phyloP scores from a whole-genome alignment of 495 filamentous ascomycete genomes.

The Penicillium cataractarum region DNA sequence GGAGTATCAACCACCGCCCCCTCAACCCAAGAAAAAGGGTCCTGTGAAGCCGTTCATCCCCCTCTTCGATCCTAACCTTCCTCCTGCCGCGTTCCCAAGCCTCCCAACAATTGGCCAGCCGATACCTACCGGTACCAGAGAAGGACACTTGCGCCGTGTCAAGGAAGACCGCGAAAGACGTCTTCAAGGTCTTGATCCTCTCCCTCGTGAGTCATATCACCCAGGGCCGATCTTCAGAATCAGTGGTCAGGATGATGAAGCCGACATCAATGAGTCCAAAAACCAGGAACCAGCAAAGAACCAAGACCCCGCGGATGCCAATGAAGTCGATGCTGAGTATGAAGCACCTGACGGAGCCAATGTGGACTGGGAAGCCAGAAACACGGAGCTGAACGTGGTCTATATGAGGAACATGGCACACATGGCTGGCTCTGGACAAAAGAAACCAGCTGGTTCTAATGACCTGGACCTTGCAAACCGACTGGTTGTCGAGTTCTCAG shows the following conservation, averaged over 20 bases:
- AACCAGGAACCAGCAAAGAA: not conserved
- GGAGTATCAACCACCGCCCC: not conserved
- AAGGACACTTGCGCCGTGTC: slow-evolving; percentile 3
- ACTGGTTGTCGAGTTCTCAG: slow-evolving; percentile 13
- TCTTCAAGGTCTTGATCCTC: slow-evolving; percentile 14
- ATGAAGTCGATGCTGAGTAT: not conserved
- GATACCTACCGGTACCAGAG: not conserved
- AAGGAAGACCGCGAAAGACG: slow-evolving; percentile 23
- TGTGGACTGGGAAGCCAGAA: slow-evolving; percentile 27
- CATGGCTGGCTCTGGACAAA: slow-evolving; percentile 19
- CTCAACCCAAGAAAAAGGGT: not conserved
- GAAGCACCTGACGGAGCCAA: not conserved
- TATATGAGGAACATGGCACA: slow-evolving; percentile 42
- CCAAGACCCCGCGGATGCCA: not conserved
- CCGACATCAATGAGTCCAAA: not conserved
- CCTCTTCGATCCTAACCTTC: slow-evolving; percentile 44
- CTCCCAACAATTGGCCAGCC: slow-evolving; percentile 11
- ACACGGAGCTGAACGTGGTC: slow-evolving; percentile 39
- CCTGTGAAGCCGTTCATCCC: slow-evolving; percentile 16
- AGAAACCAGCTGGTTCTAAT: not conserved
- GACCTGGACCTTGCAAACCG: not conserved
- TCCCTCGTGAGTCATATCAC: slow-evolving; percentile 1
- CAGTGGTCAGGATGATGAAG: not conserved
- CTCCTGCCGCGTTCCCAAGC: slow-evolving; percentile 50
- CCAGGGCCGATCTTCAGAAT: not conserved